A percentile compares a stretch with the other conserved stretches of the same genome.
Evolutionary conservation across 768 basidiomycete genomes (phyloP).

Genomic region (Saitozyma sp.): DNA sequence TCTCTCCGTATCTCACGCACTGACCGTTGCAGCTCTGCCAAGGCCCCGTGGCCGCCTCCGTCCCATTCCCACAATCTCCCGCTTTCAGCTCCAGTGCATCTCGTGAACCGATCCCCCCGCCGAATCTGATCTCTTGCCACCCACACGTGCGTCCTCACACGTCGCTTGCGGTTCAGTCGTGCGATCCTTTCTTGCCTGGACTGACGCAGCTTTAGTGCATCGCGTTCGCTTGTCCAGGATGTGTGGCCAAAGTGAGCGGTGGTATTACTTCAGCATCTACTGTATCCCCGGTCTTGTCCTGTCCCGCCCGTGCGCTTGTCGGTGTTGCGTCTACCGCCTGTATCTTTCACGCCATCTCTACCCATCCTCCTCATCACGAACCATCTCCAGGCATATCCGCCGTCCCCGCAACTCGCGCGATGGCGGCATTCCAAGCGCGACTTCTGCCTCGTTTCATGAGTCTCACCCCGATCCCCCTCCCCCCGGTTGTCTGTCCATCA

Average conservation of each 20-base stretch:
- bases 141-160: conserved; percentile 16
- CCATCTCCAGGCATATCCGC: too few species aligned
- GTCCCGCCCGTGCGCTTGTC: too few species aligned
- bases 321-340: too few species aligned
- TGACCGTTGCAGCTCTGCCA: conserved; percentile 30
- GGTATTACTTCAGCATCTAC: too few species aligned
- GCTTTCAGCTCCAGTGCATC: conserved; percentile 12
- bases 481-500: neutral
- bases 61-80: conserved; percentile 12
- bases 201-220: conserved; percentile 12
- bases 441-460: neutral
- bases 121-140: conserved; percentile 19
- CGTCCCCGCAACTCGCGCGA: too few species aligned
- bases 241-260: conserved; percentile 18
- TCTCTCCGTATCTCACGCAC: neutral
- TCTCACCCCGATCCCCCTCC: neutral
- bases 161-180: neutral
- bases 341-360: too few species aligned
- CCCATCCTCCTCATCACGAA: too few species aligned
- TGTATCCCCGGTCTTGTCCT: too few species aligned
- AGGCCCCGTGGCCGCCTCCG: conserved; percentile 15
- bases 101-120: conserved; percentile 4
- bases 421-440: too few species aligned
- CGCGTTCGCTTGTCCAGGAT: conserved; percentile 31
- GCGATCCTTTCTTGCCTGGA: conserved; percentile 3